Percentiles rank a stretch among this genome's conserved stretches.
Conservation (phyloP, 192 early-diverging fungal genomes). For the Piromyces finnis region DNA sequence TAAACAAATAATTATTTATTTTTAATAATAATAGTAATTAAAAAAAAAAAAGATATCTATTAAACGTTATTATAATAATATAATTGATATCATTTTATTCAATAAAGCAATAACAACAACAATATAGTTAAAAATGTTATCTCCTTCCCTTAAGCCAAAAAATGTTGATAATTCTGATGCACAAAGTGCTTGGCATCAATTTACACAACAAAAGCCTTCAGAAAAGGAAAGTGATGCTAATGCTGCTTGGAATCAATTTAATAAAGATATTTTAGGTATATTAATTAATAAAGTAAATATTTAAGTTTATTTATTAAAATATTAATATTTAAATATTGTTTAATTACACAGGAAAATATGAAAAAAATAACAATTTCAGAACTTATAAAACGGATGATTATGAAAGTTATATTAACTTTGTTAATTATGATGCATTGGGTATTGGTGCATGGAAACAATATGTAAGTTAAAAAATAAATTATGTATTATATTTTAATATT, state of each 20-base stretch:
- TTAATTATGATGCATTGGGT: background rate
- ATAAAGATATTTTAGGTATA: background rate
- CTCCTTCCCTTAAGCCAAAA: background rate
- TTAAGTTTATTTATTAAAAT: too few relatives aligned
- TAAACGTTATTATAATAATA: too few relatives aligned
- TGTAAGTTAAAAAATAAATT: background rate
- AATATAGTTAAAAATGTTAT: background rate
- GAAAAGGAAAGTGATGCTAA: background rate
- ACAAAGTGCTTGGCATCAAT: background rate
- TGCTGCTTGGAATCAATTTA: background rate
- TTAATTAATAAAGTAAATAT: too few relatives aligned
- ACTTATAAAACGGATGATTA: background rate
- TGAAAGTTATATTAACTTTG: background rate
- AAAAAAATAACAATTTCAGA: background rate
- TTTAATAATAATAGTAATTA: too few relatives aligned
- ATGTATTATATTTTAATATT: too few relatives aligned
- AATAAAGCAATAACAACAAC: too few relatives aligned
- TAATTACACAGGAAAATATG: background rate
- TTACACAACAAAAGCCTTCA: background rate
- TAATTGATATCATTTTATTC: too few relatives aligned
- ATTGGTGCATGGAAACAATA: background rate
- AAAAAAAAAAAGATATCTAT: too few relatives aligned
- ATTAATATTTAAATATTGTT: too few relatives aligned
- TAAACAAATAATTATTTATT: too few relatives aligned
- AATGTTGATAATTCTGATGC: background rate